phyloP scores from a whole-genome alignment of 2,329 filamentous ascomycete genomes.

The Ceratocystis lukuohia region DNA sequence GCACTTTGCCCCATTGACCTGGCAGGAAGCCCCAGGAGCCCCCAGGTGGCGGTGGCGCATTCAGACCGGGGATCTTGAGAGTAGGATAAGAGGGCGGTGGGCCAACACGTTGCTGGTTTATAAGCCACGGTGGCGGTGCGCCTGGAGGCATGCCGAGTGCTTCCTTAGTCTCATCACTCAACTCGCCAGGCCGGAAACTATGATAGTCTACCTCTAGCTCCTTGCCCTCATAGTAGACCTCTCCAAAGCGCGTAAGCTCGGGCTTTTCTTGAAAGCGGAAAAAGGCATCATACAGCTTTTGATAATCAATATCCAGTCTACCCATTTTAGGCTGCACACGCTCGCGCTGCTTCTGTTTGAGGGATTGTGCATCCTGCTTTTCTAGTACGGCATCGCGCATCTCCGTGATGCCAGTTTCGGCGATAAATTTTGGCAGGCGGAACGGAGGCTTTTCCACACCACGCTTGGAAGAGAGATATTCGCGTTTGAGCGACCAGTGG shows the following conservation, averaged over 20 bases:
- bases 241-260: slow-evolving; percentile 81
- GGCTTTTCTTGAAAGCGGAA: slow-evolving; percentile 97
- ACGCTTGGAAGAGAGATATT: slow-evolving; percentile 92
- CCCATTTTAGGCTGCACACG: slow-evolving; percentile 92
- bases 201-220: slow-evolving; percentile 92
- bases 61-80: slow-evolving; percentile 87
- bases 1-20: slow-evolving; percentile 91
- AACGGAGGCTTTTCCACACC: slow-evolving; percentile 95
- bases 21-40: slow-evolving; percentile 91
- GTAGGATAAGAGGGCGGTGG: slow-evolving; percentile 89
- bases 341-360: slow-evolving; percentile 94
- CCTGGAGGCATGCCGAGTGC: slow-evolving; percentile 87
- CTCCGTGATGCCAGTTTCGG: slow-evolving; percentile 91
- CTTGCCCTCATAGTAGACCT: slow-evolving; percentile 99
- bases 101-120: slow-evolving; percentile 89
- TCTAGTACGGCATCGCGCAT: slow-evolving; percentile 95
- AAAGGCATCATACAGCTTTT: slow-evolving; percentile 96
- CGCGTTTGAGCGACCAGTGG: slow-evolving; percentile 92
- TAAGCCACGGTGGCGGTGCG: slow-evolving; percentile 89
- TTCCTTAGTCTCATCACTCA: slow-evolving; percentile 80
- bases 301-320: slow-evolving; percentile 94
- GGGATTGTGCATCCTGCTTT: slow-evolving; percentile 79
- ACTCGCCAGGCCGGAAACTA: slow-evolving; percentile 76
- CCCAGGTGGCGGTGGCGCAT: slow-evolving; percentile 79
- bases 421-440: slow-evolving; percentile 86